A percentile compares a stretch with the other conserved stretches of the same genome.
phyloP scores from a whole-genome alignment of 306 rosid species.

The Dicorynia guianensis region DNA sequence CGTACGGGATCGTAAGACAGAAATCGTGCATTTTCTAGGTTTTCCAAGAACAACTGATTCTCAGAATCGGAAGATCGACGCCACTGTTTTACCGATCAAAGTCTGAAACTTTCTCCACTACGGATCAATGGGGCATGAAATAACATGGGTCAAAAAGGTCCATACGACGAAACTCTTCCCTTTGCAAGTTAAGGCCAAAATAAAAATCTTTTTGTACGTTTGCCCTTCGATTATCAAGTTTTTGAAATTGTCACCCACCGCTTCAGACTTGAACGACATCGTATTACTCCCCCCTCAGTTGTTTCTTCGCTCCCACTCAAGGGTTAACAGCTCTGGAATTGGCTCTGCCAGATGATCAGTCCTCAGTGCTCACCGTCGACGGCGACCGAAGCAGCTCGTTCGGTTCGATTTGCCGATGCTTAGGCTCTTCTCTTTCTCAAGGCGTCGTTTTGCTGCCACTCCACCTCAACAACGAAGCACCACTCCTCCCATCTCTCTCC shows the following conservation, averaged over 20 bases:
- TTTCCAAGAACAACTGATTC: constrained; percentile 41
- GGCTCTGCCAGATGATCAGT: no score
- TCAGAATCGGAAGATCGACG: constrained; percentile 4
- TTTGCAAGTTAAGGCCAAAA: no score
- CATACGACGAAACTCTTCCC: no score
- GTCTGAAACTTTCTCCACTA: background rate
- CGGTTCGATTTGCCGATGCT: constrained; percentile 24
- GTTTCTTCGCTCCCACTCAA: no score
- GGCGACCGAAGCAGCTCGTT: background rate
- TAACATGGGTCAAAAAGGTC: constrained; percentile 10
- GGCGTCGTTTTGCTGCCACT: constrained; percentile 23
- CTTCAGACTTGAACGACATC: background rate
- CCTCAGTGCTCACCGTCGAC: background rate
- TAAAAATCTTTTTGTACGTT: background rate
- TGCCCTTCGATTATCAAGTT: constrained; percentile 7
- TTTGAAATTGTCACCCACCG: background rate
- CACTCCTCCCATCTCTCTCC: background rate
- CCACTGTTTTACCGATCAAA: background rate
- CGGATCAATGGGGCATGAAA: constrained; percentile 50
- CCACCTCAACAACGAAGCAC: no score
- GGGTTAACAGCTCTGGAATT: no score
- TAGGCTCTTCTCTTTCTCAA: background rate
- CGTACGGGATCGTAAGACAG: constrained; percentile 92
- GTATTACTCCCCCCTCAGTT: no score
- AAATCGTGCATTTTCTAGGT: constrained; percentile 82